Evolutionary conservation across 345 rosid genomes (phyloP), one percentile per base, ranked within the genome.

Genomic region (Melaleuca quinquenervia): DNA sequence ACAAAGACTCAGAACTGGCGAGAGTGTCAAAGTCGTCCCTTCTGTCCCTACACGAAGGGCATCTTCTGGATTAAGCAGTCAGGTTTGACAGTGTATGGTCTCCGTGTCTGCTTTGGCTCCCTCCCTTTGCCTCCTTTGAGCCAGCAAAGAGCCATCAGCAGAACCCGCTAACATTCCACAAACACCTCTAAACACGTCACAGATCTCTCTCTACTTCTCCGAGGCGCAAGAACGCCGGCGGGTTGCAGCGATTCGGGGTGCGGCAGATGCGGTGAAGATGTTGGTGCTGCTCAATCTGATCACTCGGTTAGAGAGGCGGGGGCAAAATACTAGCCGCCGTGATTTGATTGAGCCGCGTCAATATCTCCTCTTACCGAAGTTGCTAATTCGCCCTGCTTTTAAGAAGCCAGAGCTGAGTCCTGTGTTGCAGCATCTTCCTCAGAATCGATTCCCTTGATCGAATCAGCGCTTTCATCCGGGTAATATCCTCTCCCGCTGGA

Each of bases 331-430:
- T 84, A 84, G 50, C 88, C 83, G 26, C 78, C 45, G 78, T 86
- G 78, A 74, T 84, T 86, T 84, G 88, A 86, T 86, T 86, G 85
- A 86, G 88, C 86, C 86, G 84, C 88, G 84, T 86, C 88, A 86
- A 84, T 86, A 86, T 86, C 88, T 83, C 85, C 78, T 78, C 84
- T 64, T 64, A 8, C 78, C 3, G 6, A 32, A 64, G 78, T 64
- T 5, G 21, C 45, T 15, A 32, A 24, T 4, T 64, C 24, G n/a
- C n/a, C n/a, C n/a, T n/a, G n/a, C n/a, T n/a, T 62, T 29, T 8
- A 16, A 29, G 75, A 27, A 62, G 75, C 75, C 44, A n/a, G 2
- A 1, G 9, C 75, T 41, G 0, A 62, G 75, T 36, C 78, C 24
- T 2, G 48, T 2, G 78, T 70, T 20, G 48, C 45, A 16, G 48